Conservation (phyloP, 371 early-diverging fungal genomes). For the Mucor sp. region DNA sequence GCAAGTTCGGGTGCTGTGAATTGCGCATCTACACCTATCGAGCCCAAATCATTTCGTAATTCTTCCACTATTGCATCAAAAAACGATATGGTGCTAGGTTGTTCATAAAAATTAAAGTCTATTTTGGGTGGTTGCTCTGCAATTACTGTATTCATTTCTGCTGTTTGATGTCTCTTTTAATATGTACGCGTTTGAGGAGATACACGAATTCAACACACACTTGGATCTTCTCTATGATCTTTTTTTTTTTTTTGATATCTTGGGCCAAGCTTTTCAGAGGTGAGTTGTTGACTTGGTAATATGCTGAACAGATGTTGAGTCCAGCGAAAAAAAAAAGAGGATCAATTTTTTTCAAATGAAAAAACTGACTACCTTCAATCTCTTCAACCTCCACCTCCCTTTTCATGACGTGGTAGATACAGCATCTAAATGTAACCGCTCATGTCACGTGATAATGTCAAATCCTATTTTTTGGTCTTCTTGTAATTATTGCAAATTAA, state of each 20-base stretch:
- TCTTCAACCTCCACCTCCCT: neutral
- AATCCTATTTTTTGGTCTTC: neutral
- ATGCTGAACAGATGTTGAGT: neutral
- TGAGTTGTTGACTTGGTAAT: neutral
- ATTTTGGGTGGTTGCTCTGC: constrained; percentile 24
- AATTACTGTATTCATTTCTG: neutral
- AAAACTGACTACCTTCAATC: neutral
- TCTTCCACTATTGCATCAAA: constrained; percentile 54
- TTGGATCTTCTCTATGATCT: too few relatives aligned
- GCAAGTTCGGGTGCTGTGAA: constrained; percentile 62
- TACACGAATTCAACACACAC: neutral
- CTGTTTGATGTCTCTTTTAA: neutral
- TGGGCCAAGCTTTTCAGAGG: neutral
- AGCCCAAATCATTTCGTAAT: constrained; percentile 47
- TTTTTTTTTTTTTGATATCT: neutral
- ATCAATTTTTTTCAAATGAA: neutral
- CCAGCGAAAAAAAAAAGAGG: neutral
- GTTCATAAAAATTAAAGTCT: constrained; percentile 54
- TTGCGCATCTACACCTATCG: constrained; percentile 40
- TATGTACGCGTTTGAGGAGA: neutral
- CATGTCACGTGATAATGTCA: neutral
- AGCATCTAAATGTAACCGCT: too few relatives aligned
- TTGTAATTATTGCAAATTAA: neutral
- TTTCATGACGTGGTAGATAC: neutral
- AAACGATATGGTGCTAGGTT: constrained; percentile 53